Evolutionary conservation across 2,329 filamentous ascomycete genomes (phyloP).

Genomic region (Claviceps maximensis): DNA sequence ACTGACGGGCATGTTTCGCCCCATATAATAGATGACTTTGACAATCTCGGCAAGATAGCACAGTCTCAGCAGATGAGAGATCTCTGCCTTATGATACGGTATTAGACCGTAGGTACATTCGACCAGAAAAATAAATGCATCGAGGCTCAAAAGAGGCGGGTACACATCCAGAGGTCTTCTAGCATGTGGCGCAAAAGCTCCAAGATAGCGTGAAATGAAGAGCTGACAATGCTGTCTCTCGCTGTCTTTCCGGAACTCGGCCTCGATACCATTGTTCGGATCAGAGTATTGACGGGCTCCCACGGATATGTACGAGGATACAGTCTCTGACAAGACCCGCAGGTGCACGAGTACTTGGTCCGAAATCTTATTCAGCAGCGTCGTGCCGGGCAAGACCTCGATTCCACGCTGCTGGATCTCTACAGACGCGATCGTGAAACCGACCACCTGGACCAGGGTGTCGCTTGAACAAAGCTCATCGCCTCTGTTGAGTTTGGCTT

Average conservation of each 20-base stretch:
- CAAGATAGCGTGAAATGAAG: conserved; percentile 48
- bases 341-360: conserved; percentile 76
- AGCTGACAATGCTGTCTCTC: conserved; percentile 63
- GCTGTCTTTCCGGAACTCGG: conserved; percentile 55
- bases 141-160: conserved; percentile 49
- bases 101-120: conserved; percentile 62
- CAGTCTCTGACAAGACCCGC: conserved; percentile 77
- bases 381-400: conserved; percentile 58
- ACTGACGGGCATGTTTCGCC: conserved; percentile 37
- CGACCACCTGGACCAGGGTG: conserved; percentile 53
- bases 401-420: conserved; percentile 88
- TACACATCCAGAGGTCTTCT: conserved; percentile 30
- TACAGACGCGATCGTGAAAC: conserved; percentile 72
- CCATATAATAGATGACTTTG: conserved; percentile 56
- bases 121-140: conserved; percentile 69
- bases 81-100: conserved; percentile 55
- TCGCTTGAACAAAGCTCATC: conserved; percentile 42
- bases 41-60: conserved; percentile 88
- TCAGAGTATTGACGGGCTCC: conserved; percentile 53
- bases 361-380: conserved; percentile 70
- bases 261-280: conserved; percentile 46
- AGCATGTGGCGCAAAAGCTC: conserved; percentile 11
- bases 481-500: conserved; percentile 16
- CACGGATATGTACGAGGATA: conserved; percentile 69
- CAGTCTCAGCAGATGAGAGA: conserved; percentile 66